Percentiles rank a stretch among this genome's conserved stretches.
These are phyloP conservation scores for Xylariomycetidae sp. DNA, from an alignment of 2,329 filamentous ascomycete genomes.

Conservation along the genomic window DNA sequence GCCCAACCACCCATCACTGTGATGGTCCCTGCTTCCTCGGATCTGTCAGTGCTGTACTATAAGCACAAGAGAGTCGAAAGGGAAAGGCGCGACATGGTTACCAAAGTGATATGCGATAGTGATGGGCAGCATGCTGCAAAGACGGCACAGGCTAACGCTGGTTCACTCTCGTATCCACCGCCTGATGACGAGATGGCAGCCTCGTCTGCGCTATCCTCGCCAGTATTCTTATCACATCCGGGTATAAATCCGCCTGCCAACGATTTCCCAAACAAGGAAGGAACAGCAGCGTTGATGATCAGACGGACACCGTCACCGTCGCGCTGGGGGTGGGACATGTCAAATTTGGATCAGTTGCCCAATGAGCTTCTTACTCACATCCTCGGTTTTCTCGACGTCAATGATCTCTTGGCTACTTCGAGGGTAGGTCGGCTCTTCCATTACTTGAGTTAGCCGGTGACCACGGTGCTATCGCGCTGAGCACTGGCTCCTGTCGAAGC, in stretches of 20 bases:
- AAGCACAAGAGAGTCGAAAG: too few relatives aligned
- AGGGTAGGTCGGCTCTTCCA: constrained; percentile 40
- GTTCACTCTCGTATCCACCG: too few relatives aligned
- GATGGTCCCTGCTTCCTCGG: constrained; percentile 6
- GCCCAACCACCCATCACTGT: constrained; percentile 21
- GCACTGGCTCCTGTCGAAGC: too few relatives aligned
- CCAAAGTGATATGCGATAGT: constrained; percentile 5
- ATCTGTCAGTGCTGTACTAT: too few relatives aligned
- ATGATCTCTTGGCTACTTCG: constrained; percentile 51
- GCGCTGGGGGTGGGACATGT: constrained; percentile 19
- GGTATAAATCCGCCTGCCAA: too few relatives aligned
- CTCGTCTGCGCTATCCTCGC: constrained; percentile 7
- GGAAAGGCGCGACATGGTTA: too few relatives aligned
- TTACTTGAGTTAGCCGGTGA: too few relatives aligned
- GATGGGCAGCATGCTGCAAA: too few relatives aligned
- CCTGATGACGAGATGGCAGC: constrained; percentile 7
- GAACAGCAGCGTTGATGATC: constrained; percentile 11
- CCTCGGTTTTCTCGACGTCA: constrained; percentile 51
- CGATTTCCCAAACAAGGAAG: constrained; percentile 8
- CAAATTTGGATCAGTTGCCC: constrained; percentile 39
- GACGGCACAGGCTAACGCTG: too few relatives aligned
- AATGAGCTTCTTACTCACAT: constrained; percentile 55
- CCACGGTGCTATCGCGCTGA: too few relatives aligned
- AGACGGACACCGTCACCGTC: constrained; percentile 12
- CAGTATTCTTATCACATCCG: constrained; percentile 4